Base-by-base conservation (phyloP, 352 stramenopile genomes). In the Phytophthora sp. region DNA sequence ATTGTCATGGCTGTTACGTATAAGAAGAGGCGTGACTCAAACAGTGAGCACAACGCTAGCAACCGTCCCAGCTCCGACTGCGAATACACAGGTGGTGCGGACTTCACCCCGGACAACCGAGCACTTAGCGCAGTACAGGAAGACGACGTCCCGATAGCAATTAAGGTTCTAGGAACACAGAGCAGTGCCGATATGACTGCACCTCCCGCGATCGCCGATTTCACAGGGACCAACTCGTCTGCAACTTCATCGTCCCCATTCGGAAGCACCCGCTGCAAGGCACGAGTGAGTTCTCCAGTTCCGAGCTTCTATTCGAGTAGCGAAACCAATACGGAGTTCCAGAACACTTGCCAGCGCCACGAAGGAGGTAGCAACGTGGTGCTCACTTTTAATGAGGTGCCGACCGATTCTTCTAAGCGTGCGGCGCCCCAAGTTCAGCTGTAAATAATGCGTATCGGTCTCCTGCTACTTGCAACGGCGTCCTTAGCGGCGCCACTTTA, bases 1-100 rank as follows among this genome's bases (percentile, higher is more conserved):
- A 24, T 87, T 33, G 64, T 82, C 16, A 64, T 74, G 18, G 69
- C 70, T 12, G 71, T 87, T 23, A 73, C 73, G 35, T 79, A 80
- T 71, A 85, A 87, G 67, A 77, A 61, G 38, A 78, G 65, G 59
- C 50, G 30, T 18, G 53, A 52, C 30, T 20, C 33, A 0, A 55
- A 51, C 20, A 29, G 27, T 20, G 44, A 36, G 20, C 41, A 38
- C 20, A 35, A 36, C 7, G 56, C 62, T n/a, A 29, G 46, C 20
- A 50, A 44, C 13, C 42, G 47, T 20, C 39, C 23, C 5, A 63
- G 41, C n/a, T 65, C 56, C 12, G 70, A 68, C 38, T 78, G 69
- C 39, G 69, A 71, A 20, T 80, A 76, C 53, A 53, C 60, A 9
- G 57, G 53, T 30, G 72, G 65, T 20, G 46, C 55, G 6, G 56